Evolutionary conservation across 331 rosid species (phyloP).

Genomic region (Cydonia oblonga): DNA sequence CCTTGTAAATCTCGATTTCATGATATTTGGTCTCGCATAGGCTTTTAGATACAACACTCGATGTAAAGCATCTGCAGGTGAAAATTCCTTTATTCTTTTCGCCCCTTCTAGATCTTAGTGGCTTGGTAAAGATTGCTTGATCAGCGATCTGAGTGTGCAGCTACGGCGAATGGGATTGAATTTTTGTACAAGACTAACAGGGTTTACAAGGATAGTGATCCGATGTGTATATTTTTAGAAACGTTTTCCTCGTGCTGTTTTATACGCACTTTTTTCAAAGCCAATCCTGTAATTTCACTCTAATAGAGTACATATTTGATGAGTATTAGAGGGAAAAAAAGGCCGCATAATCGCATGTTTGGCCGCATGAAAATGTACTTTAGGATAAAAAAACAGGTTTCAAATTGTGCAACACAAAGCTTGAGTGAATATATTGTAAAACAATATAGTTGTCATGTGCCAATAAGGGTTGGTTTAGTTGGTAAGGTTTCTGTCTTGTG

Average conservation of each 20-base stretch:
- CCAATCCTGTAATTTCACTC: too few species aligned
- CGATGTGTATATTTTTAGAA: not conserved
- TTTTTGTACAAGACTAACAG: too few species aligned
- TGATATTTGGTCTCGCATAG: not conserved
- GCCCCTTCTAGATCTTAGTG: not conserved
- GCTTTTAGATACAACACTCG: constrained; percentile 1
- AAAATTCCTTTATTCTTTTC: constrained; percentile 7
- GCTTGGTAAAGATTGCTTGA: not conserved
- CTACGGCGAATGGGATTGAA: too few species aligned
- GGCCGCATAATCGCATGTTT: too few species aligned
- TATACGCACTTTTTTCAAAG: too few species aligned
- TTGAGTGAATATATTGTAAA: not conserved
- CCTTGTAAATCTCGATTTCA: not conserved
- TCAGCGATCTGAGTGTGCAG: not conserved
- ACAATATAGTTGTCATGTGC: too few species aligned
- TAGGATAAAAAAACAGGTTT: not conserved
- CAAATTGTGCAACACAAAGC: not conserved
- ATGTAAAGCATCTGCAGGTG: constrained; percentile 5
- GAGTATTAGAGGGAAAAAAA: not conserved
- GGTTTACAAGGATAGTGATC: not conserved
- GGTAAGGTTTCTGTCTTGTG: too few species aligned
- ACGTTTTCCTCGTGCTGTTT: too few species aligned
- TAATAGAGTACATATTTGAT: too few species aligned
- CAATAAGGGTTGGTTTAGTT: too few species aligned
- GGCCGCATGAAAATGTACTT: not conserved